These are phyloP conservation scores for Nannizziopsis barbatae DNA, from an alignment of 2,329 filamentous ascomycete genomes.

Conservation along the genomic window DNA sequence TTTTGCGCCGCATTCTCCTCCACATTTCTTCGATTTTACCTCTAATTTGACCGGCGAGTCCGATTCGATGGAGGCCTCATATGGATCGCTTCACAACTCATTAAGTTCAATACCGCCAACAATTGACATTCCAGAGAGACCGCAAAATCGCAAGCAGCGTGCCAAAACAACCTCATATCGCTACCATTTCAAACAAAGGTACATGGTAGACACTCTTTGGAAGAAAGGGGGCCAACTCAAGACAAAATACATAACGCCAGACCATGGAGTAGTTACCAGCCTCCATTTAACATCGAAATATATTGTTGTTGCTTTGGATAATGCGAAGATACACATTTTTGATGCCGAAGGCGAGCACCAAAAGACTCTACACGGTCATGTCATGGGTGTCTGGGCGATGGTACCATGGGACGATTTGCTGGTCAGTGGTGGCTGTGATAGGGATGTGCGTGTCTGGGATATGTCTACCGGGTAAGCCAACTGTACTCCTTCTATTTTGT, in stretches of 20 bases:
- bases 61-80: constrained; percentile 2
- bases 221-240: constrained; percentile 77
- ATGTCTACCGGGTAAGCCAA: constrained; percentile 67
- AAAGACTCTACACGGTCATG: constrained; percentile 82
- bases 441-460: constrained; percentile 95
- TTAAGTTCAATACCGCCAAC: not conserved
- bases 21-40: not conserved
- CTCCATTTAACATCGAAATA: constrained; percentile 89
- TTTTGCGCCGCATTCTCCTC: constrained; percentile 39
- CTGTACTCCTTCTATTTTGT: not conserved
- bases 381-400: constrained; percentile 99
- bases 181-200: constrained; percentile 94
- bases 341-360: constrained; percentile 81
- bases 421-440: constrained; percentile 91
- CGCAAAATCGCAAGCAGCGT: constrained; percentile 35
- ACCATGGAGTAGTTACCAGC: constrained; percentile 93
- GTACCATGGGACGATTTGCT: constrained; percentile 92
- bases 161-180: constrained; percentile 72
- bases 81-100: constrained; percentile 1
- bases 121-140: not conserved
- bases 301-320: constrained; percentile 94
- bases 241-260: constrained; percentile 80
- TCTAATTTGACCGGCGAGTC: constrained; percentile 7
- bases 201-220: constrained; percentile 96
- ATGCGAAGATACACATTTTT: constrained; percentile 97